These are phyloP conservation scores for Plantago elongata DNA, from an alignment of 257 asterid genomes.

Conservation along the genomic window DNA sequence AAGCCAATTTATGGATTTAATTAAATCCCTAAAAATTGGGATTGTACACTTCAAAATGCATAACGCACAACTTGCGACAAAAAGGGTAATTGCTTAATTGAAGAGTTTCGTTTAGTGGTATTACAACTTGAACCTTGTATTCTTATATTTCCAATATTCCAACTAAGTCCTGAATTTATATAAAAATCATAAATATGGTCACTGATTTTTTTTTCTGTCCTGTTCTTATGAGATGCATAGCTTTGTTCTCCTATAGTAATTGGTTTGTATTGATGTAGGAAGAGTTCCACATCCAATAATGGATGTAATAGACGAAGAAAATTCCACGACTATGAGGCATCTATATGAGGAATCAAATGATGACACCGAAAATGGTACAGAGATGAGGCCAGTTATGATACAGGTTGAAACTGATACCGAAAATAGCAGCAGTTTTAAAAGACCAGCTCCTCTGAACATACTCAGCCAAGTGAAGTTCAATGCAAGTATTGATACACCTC, in stretches of 20 bases:
- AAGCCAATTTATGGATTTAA: no score
- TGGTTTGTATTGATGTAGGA: constrained; percentile 17
- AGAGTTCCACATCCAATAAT: constrained; percentile 15
- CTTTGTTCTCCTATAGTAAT: not conserved
- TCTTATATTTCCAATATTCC: no score
- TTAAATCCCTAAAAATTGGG: no score
- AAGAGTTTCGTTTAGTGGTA: no score
- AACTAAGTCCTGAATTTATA: no score
- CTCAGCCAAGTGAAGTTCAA: constrained; percentile 37
- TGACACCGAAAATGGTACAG: constrained; percentile 5
- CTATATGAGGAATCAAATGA: constrained; percentile 8
- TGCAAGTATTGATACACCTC: constrained; percentile 27
- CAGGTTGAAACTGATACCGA: constrained; percentile 11
- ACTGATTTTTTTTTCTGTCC: no score
- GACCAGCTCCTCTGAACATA: constrained; percentile 32
- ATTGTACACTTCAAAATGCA: no score
- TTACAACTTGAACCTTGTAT: no score
- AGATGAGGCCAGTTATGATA: constrained; percentile 12
- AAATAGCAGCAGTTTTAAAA: constrained; percentile 9
- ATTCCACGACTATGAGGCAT: not conserved
- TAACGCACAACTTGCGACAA: no score
- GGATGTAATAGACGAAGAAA: constrained; percentile 35
- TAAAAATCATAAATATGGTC: no score
- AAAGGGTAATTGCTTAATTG: no score
- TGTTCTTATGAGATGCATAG: no score